Percentiles rank a stretch among this genome's conserved stretches.
These are phyloP conservation scores for Aureobasidium sp. DNA, from an alignment of 2,329 filamentous ascomycete species.

Conservation along the genomic window DNA sequence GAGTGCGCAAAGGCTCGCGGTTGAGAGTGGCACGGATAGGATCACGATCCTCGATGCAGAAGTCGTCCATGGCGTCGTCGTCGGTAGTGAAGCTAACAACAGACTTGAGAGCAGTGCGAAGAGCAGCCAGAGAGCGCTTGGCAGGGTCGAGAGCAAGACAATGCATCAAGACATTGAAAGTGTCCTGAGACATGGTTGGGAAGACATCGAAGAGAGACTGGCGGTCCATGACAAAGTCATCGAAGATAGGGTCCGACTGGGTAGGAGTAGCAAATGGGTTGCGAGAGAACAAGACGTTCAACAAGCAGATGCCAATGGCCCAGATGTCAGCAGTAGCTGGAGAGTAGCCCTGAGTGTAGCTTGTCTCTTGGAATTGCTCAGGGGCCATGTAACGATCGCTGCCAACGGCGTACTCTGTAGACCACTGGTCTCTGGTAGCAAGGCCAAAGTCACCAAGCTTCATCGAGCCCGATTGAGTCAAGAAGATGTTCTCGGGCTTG, in stretches of 20 bases:
- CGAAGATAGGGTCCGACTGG: conserved; percentile 83
- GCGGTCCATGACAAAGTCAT: conserved; percentile 87
- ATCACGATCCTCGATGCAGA: conserved; percentile 71
- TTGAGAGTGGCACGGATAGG: conserved; percentile 74
- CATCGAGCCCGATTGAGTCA: conserved; percentile 77
- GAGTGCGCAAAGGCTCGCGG: conserved; percentile 90
- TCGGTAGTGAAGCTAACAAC: conserved; percentile 89
- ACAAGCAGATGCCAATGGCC: conserved; percentile 92
- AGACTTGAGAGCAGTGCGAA: conserved; percentile 70
- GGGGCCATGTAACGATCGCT: conserved; percentile 99
- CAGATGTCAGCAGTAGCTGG: conserved; percentile 91
- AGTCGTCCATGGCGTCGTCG: conserved; percentile 86
- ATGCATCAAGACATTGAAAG: conserved; percentile 85
- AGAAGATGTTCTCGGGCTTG: conserved; percentile 99
- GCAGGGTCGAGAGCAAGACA: conserved; percentile 86
- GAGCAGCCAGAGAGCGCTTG: conserved; percentile 74
- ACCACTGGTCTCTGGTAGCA: conserved; percentile 83
- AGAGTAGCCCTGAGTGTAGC: conserved; percentile 64
- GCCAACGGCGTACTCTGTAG: conserved; percentile 85
- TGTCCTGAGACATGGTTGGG: conserved; percentile 96
- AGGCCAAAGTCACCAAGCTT: conserved; percentile 97
- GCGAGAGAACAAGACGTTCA: conserved; percentile 93
- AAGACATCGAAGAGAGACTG: conserved; percentile 98
- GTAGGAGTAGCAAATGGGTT: conserved; percentile 93
- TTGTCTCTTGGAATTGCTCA: conserved; percentile 89